Evolutionary conservation across 495 filamentous ascomycete species (phyloP), one percentile per base, ranked within the genome.

Genomic region (Talaromyces borbonicus): DNA sequence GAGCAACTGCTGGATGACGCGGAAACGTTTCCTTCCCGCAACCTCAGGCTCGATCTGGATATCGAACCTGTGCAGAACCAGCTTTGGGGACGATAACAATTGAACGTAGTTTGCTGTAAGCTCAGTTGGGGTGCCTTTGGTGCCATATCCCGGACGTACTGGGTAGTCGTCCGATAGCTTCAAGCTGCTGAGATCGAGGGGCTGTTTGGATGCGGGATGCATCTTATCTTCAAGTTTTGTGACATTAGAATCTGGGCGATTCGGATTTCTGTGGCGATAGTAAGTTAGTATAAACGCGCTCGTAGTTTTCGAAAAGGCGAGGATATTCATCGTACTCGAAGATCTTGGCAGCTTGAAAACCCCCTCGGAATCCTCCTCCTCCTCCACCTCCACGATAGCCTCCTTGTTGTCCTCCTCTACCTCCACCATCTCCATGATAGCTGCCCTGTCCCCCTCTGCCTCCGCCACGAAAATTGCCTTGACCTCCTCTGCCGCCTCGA

Each of bases 361-460:
- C 16, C 27, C 19, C 9, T 26, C 25, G 19, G 14, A 30, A 5
- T 4, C 8, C 19, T 45, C 14, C 4, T 14, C 11, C 18, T 14
- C 42, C 42, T 30, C 42, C 35, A 15, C 35, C 14, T 5, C 35
- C 35, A 15, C 35, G 7, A 15, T 14, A 14, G 35, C 50, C 23
- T 50, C 53, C 2, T 41, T 49, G 7, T 53, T 55, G 33, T 45
- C 41, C 47, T 51, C 47, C 12, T 41, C 47, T 4, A 20, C 36
- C 24, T 49, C 47, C 26, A 58, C 31, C 24, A 54, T 44, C 22
- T 29, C 32, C 29, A 49, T 19, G 33, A 52, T 46, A 20, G 57
- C 49, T 22, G 41, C 22, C 49, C 52, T 55, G 12, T 43, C 55
- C 18, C 31, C 30, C 32, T 56, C 36, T 20, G 51, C 40, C 7